Conservation (phyloP, 2,329 filamentous ascomycete genomes). For the Sporothrix schenckii region DNA sequence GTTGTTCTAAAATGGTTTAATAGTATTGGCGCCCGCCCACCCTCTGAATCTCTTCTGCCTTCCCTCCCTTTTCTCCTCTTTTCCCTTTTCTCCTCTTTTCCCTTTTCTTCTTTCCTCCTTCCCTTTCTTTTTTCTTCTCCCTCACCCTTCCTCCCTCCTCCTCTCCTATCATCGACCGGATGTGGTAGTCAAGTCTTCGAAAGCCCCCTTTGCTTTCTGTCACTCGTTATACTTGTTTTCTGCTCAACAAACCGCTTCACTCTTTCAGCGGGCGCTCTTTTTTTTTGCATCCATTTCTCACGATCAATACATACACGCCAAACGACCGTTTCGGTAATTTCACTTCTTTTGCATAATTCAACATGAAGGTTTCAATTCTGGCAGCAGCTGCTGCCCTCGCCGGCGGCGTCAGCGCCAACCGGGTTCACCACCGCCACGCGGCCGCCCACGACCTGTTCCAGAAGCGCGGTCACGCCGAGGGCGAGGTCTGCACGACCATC, state of each 20-base stretch:
- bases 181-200: constrained; percentile 55
- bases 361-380: constrained; percentile 74
- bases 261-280: constrained; percentile 76
- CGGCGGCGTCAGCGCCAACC: constrained; percentile 58
- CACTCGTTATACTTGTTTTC: constrained; percentile 50
- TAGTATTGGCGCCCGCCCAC: constrained; percentile 28
- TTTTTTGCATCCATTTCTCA: constrained; percentile 34
- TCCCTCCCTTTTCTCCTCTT: constrained; percentile 19
- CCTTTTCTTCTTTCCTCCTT: constrained; percentile 31
- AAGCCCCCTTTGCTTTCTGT: constrained; percentile 53
- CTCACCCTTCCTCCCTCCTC: constrained; percentile 46
- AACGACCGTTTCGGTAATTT: constrained; percentile 34
- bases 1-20: constrained; percentile 26
- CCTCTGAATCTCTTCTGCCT: constrained; percentile 15
- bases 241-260: constrained; percentile 69
- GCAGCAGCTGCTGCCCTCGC: constrained; percentile 65
- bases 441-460: constrained; percentile 58
- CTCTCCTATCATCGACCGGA: constrained; percentile 50
- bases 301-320: constrained; percentile 38
- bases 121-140: constrained; percentile 40
- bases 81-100: constrained; percentile 16
- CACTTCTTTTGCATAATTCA: constrained; percentile 43
- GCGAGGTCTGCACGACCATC: constrained; percentile 69
- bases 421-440: constrained; percentile 56
- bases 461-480: constrained; percentile 51